phyloP scores from a whole-genome alignment of 768 basidiomycete genomes.

The Tylopilus plumbeoviolaceoides region DNA sequence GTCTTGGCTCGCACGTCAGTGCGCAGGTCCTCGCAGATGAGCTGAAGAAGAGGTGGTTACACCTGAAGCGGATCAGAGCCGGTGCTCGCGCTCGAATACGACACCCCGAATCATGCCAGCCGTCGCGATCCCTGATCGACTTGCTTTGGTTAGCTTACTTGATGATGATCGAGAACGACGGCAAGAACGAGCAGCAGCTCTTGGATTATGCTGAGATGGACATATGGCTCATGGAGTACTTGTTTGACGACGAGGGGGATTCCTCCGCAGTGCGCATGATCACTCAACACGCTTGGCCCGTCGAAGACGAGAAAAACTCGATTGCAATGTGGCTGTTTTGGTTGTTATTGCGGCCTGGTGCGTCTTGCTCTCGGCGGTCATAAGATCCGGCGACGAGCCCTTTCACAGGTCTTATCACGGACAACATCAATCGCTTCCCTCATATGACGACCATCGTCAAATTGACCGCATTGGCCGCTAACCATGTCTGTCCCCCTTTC shows the following conservation, averaged over 20 bases:
- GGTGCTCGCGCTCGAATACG: constrained; percentile 25
- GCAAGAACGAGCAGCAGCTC: constrained; percentile 67
- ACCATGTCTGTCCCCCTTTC: constrained; percentile 39
- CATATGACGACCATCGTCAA: constrained; percentile 51
- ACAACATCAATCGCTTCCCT: constrained; percentile 38
- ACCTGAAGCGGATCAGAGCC: constrained; percentile 53
- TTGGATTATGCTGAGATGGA: constrained; percentile 62
- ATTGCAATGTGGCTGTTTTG: constrained; percentile 80
- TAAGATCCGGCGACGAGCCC: constrained; percentile 2
- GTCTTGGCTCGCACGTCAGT: constrained; percentile 41
- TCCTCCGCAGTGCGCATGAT: constrained; percentile 45
- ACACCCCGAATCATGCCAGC: constrained; percentile 23
- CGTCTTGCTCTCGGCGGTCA: constrained; percentile 20
- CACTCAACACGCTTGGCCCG: constrained; percentile 51
- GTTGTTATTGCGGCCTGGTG: constrained; percentile 63
- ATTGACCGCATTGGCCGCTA: constrained; percentile 63
- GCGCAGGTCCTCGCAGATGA: constrained; percentile 53
- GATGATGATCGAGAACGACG: constrained; percentile 80
- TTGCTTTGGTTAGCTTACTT: constrained; percentile 66
- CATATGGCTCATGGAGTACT: constrained; percentile 61
- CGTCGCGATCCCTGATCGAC: constrained; percentile 23
- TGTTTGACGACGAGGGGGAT: constrained; percentile 58
- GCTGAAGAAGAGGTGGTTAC: constrained; percentile 55
- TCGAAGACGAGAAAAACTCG: constrained; percentile 46
- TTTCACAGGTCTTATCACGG: constrained; percentile 44